Percentiles rank a stretch among this genome's conserved stretches.
Conservation (phyloP, 2,329 filamentous ascomycete species). For the Ophiostoma ulmi region DNA sequence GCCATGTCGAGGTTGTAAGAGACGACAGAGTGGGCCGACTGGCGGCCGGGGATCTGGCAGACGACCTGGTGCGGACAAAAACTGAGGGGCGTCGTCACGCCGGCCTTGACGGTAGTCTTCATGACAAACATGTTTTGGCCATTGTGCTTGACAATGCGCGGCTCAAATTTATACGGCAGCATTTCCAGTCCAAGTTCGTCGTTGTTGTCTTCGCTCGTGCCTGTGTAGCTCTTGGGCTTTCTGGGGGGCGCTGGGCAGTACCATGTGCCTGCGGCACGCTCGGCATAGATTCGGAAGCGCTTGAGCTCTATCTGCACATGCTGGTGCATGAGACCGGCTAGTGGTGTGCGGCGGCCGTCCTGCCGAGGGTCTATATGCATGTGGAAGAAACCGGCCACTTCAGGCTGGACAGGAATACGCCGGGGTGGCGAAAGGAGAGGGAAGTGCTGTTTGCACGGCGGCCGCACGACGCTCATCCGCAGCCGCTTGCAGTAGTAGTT, state of each 20-base stretch:
- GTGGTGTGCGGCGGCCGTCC: neutral
- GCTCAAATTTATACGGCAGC: neutral
- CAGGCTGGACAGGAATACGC: neutral
- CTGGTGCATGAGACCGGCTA: neutral
- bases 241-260: neutral
- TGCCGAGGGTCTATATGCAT: neutral
- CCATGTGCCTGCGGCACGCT: neutral
- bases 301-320: neutral
- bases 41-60: neutral
- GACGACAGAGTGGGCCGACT: too few species aligned
- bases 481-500: neutral
- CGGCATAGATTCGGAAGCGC: neutral
- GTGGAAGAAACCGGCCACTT: neutral
- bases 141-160: neutral
- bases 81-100: neutral
- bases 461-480: neutral
- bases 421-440: neutral
- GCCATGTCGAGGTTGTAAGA: too few species aligned
- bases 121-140: neutral
- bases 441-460: neutral
- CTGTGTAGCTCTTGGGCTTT: neutral
- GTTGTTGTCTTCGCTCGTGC: neutral
- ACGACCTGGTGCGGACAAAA: neutral
- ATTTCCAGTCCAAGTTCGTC: neutral
- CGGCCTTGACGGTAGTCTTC: neutral